phyloP scores from a whole-genome alignment of 2,329 filamentous ascomycete genomes.

The Mollisiaceae sp. region DNA sequence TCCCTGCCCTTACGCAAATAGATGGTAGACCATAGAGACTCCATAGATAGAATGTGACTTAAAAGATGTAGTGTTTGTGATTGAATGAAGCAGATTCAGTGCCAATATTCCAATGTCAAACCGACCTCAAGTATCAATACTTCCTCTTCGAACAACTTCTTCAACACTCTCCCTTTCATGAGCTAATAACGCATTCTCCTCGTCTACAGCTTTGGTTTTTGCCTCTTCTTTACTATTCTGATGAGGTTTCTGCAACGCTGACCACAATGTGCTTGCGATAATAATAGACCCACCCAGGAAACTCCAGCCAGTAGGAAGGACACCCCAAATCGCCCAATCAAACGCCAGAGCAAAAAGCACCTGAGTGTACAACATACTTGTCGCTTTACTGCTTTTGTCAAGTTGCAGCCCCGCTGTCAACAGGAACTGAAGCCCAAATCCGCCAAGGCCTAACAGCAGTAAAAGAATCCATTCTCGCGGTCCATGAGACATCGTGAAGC shows the following conservation, averaged over 20 bases:
- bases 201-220: constrained; percentile 29
- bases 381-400: constrained; percentile 45
- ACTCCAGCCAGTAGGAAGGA: constrained; percentile 39
- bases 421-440: constrained; percentile 87
- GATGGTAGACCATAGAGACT: too few species aligned
- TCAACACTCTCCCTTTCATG: constrained; percentile 25
- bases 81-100: too few species aligned
- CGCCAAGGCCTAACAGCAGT: constrained; percentile 69
- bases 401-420: constrained; percentile 73
- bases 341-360: constrained; percentile 64
- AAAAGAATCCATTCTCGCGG: constrained; percentile 66
- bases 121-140: constrained; percentile 21
- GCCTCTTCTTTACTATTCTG: not conserved
- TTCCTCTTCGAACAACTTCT: constrained; percentile 29
- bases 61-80: too few species aligned
- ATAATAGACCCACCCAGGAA: constrained; percentile 39
- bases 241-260: constrained; percentile 36
- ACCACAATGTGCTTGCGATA: constrained; percentile 41
- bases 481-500: constrained; percentile 51
- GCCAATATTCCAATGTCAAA: not conserved
- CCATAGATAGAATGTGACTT: too few species aligned
- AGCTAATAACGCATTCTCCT: constrained; percentile 40
- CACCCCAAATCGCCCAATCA: constrained; percentile 42
- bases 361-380: constrained; percentile 72
- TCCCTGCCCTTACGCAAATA: too few species aligned